Conservation (phyloP, 306 rosid species). For the Acacia confusa region DNA sequence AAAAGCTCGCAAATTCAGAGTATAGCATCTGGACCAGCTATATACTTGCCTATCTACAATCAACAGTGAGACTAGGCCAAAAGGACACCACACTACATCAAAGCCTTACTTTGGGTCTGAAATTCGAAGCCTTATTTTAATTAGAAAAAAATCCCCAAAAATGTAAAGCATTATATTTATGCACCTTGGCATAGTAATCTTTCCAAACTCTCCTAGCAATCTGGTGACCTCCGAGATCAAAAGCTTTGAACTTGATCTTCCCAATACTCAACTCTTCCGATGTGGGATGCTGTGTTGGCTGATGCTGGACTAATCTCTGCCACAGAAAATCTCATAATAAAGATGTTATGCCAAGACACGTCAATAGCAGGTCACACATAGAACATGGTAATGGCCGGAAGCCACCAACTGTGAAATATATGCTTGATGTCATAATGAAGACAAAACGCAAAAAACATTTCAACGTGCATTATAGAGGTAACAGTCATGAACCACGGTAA, state of each 20-base stretch:
- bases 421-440: background rate
- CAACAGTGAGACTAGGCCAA: background rate
- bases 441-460: background rate
- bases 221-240: constrained; percentile 89
- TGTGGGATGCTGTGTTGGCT: constrained; percentile 88
- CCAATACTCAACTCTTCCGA: constrained; percentile 96
- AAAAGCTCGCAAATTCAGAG: background rate
- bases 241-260: constrained; percentile 88
- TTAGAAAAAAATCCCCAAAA: background rate
- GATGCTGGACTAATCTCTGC: constrained; percentile 96
- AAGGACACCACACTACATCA: background rate
- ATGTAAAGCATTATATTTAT: background rate
- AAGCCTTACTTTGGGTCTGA: background rate
- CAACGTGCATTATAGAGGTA: background rate
- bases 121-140: background rate
- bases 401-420: background rate
- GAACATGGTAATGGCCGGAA: background rate
- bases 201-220: constrained; percentile 94
- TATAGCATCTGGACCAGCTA: background rate
- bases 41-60: background rate
- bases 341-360: constrained; percentile 20
- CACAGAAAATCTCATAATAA: constrained; percentile 38
- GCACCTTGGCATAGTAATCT: constrained; percentile 94
- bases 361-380: background rate
- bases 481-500: background rate